These are phyloP conservation scores for Solanum acaule DNA, from an alignment of 257 asterid genomes.

Conservation along the genomic window DNA sequence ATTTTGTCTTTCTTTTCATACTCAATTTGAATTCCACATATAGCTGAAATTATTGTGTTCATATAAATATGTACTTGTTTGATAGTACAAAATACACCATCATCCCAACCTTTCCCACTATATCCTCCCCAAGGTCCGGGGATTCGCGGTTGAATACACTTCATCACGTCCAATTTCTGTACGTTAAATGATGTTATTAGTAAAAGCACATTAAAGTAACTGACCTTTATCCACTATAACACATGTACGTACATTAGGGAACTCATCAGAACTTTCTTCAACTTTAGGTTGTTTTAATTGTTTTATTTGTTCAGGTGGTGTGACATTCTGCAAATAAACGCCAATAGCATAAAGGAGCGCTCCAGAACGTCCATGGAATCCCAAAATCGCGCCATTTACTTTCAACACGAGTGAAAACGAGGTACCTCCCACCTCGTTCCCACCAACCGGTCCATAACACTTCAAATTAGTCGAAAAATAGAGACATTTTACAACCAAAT, in stretches of 20 bases:
- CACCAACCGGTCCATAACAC: neutral
- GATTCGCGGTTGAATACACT: neutral
- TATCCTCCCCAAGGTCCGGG: conserved; percentile 10
- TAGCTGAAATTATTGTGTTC: neutral
- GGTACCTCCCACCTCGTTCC: neutral
- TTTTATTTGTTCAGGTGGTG: neutral
- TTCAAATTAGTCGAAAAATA: neutral
- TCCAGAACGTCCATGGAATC: neutral
- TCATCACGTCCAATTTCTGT: neutral
- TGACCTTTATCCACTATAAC: neutral
- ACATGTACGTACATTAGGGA: neutral
- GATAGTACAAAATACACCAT: conserved; percentile 4
- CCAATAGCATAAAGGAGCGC: neutral
- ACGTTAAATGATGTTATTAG: too few species aligned
- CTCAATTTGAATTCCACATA: neutral
- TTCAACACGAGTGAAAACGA: neutral
- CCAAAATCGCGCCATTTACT: neutral
- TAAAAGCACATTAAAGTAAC: neutral
- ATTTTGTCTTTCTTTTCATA: neutral
- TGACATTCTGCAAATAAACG: neutral
- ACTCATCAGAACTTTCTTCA: neutral
- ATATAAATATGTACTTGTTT: neutral
- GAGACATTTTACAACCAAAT: neutral
- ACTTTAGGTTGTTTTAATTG: neutral
- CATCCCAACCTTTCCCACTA: conserved; percentile 9